Base-by-base conservation (phyloP, 352 stramenopile species). In the Globisporangium apiculatum region DNA sequence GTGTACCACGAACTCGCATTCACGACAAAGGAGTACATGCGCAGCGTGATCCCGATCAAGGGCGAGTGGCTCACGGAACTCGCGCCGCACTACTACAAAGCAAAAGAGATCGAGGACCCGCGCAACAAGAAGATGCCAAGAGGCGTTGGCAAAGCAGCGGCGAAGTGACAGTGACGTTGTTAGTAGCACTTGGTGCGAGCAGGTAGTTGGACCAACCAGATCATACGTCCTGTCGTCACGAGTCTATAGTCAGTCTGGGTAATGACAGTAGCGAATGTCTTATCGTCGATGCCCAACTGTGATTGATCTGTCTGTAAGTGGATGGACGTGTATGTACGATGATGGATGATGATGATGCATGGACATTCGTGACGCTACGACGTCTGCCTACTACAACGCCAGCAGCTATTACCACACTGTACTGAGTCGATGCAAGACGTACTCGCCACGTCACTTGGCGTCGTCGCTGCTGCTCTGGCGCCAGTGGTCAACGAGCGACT, bases 21-120 rank as follows among this genome's bases (percentile, higher is more conserved):
- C 70, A 99, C 97, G 31, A 99, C 93, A 0, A 99, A 99, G 69
- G 97, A 99, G 70, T 99, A 98, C 76, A 99, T 99, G 92, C 87
- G 98, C 46, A 77, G 96, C 43, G 93, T 99, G 37, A 89, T 96
- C 42, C 94, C 94, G 8, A 99, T 99, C 66, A 92, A 99, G 62
- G 83, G 89, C 10, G 85, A 98, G 62, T 99, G 98, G 98, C 75
- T 99, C 5, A 81, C 98, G 50, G 96, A 99, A 68, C 96, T 99
- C 55, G 98, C 98, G 18, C 98, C 97, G 45, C 97, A 99, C 75
- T 99, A 99, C 73, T 99, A 99, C 76, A 97, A 98, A 71, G 73
- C 83, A 46, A 98, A 95, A 58, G 97, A 99, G 63, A 87, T 99
- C 17, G 89, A 98, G 60, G 96, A 99, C 68, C 65, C 87, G 10